phyloP scores from a whole-genome alignment of 768 basidiomycete genomes.

The Russula compacta region DNA sequence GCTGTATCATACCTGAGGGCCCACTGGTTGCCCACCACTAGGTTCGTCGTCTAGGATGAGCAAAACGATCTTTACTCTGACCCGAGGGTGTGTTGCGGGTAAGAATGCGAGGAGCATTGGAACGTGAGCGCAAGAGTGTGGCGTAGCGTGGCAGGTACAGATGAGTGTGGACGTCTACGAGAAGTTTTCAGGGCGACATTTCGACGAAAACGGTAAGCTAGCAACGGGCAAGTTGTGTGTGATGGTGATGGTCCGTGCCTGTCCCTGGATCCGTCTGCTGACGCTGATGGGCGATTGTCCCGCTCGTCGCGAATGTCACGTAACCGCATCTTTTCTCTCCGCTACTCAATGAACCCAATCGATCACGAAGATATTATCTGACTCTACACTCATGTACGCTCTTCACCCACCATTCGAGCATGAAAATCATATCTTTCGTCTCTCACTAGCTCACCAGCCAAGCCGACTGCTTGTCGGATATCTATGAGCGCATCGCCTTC shows the following conservation, averaged over 20 bases:
- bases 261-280: too few relatives aligned
- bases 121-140: conserved; percentile 54
- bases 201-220: background rate
- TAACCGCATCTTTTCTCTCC: background rate
- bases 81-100: conserved; percentile 37
- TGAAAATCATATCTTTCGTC: background rate
- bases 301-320: background rate
- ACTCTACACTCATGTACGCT: conserved; percentile 1
- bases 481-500: conserved; percentile 27
- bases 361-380: conserved; percentile 10
- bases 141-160: conserved; percentile 78
- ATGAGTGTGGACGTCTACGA: conserved; percentile 83
- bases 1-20: conserved; percentile 46
- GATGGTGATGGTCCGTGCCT: background rate
- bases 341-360: background rate
- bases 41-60: conserved; percentile 76
- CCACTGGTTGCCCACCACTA: conserved; percentile 70
- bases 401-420: background rate
- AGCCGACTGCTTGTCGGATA: conserved; percentile 1
- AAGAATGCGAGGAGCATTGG: conserved; percentile 59
- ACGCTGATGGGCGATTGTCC: background rate
- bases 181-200: conserved; percentile 27
- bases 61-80: conserved; percentile 52
- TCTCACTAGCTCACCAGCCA: conserved; percentile 3
- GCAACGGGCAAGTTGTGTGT: background rate